phyloP scores from a whole-genome alignment of 306 rosid genomes.

The Lablab purpureus region DNA sequence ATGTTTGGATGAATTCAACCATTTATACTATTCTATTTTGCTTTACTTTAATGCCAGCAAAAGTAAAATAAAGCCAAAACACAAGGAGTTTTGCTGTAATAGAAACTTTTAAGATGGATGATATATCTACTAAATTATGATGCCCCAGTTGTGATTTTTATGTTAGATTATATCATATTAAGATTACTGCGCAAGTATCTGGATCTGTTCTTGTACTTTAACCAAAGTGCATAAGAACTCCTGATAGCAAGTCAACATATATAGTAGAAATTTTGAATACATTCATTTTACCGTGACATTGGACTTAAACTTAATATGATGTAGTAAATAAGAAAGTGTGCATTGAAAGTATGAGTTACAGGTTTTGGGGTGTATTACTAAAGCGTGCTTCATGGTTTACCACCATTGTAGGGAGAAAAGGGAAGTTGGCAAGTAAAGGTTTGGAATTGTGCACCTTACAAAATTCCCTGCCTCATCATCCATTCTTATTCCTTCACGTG shows the following conservation, averaged over 20 bases:
- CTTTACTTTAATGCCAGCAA: neutral
- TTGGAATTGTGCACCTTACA: slow-evolving; percentile 44
- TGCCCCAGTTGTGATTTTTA: neutral
- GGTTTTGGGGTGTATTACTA: neutral
- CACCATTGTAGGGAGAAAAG: slow-evolving; percentile 35
- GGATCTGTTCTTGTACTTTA: neutral
- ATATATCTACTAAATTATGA: neutral
- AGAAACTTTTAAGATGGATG: neutral
- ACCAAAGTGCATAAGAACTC: slow-evolving; percentile 7
- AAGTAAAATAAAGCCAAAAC: neutral
- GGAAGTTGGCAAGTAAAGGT: slow-evolving; percentile 48
- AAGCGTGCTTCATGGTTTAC: slow-evolving; percentile 52
- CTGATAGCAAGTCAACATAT: neutral
- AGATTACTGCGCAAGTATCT: neutral
- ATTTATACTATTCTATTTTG: too few species aligned
- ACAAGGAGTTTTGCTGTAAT: neutral
- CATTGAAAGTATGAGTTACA: slow-evolving; percentile 27
- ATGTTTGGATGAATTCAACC: too few species aligned
- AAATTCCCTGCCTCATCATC: slow-evolving; percentile 39
- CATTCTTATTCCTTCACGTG: slow-evolving; percentile 54
- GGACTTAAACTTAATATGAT: too few species aligned
- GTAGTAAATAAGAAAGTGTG: neutral
- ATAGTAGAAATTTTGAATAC: neutral
- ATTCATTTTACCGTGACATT: neutral
- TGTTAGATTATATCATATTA: neutral